phyloP scores from a whole-genome alignment of 805 yeast genomes.

The Millerago galiae region DNA sequence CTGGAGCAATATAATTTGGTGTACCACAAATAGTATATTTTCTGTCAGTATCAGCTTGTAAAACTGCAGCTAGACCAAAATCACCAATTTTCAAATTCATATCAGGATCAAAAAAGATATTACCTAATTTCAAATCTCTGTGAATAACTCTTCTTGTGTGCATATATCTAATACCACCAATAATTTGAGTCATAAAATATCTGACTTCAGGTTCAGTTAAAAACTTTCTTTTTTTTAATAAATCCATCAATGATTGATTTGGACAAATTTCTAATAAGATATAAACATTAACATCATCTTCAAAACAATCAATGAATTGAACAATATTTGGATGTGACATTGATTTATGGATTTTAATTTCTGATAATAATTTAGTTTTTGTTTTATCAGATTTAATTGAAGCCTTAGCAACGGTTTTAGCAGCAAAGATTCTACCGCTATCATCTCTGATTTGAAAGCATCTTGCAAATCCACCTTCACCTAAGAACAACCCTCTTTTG shows the following conservation, averaged over 20 bases:
- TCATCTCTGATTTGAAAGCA: conserved; percentile 96
- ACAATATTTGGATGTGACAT: conserved; percentile 88
- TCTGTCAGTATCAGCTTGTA: conserved; percentile 63
- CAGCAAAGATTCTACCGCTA: conserved; percentile 82
- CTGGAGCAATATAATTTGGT: conserved; percentile 98
- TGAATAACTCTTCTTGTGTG: conserved; percentile 91
- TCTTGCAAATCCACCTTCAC: conserved; percentile 98
- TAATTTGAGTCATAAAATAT: conserved; percentile 81
- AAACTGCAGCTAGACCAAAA: conserved; percentile 96
- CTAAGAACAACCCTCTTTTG: conserved; percentile 83
- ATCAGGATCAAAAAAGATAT: conserved; percentile 86
- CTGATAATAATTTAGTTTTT: conserved; percentile 73
- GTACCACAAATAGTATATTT: conserved; percentile 97
- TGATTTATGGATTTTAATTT: conserved; percentile 89
- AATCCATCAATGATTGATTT: conserved; percentile 89
- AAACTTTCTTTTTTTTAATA: conserved; percentile 76
- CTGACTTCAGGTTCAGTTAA: conserved; percentile 90
- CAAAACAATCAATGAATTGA: conserved; percentile 92
- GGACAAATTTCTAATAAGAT: conserved; percentile 92
- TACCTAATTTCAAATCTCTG: conserved; percentile 93
- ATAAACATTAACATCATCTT: conserved; percentile 91
- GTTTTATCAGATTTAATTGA: conserved; percentile 90
- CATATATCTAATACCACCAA: conserved; percentile 91
- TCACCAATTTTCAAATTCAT: conserved; percentile 97
- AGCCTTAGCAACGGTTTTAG: conserved; percentile 95